Percentiles rank a stretch among this genome's conserved stretches.
Evolutionary conservation across 1,284 basidiomycete species (phyloP).

Genomic region (Marasmius fiardii): DNA sequence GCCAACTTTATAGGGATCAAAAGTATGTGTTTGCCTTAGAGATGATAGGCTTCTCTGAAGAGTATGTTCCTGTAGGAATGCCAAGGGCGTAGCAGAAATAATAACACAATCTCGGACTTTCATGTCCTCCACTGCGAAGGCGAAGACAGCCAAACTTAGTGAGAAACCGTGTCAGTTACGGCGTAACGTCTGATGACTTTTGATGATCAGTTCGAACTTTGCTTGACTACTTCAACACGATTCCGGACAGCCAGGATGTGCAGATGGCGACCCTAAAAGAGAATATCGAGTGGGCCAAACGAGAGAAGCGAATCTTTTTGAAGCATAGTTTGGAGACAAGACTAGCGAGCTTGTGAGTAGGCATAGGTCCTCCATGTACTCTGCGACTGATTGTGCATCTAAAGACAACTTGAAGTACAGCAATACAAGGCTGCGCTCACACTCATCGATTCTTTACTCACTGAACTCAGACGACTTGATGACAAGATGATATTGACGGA

Average conservation of each 20-base stretch:
- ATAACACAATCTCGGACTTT: slow-evolving; percentile 86
- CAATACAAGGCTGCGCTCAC: slow-evolving; percentile 80
- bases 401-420: slow-evolving; percentile 73
- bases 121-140: slow-evolving; percentile 95
- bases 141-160: slow-evolving; percentile 98
- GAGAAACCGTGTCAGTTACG: slow-evolving; percentile 22
- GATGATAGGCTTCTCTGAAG: background rate
- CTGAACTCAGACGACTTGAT: slow-evolving; percentile 90
- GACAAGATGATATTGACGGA: slow-evolving; percentile 99
- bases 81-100: slow-evolving; percentile 81
- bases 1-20: slow-evolving; percentile 84
- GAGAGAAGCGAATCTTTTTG: slow-evolving; percentile 93
- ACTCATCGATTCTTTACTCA: slow-evolving; percentile 83
- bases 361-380: background rate
- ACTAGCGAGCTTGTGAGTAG: slow-evolving; percentile 75
- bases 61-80: slow-evolving; percentile 54
- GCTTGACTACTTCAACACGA: slow-evolving; percentile 83
- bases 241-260: slow-evolving; percentile 72
- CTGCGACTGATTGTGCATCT: background rate
- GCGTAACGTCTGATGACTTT: slow-evolving; percentile 10
- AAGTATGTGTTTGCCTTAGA: slow-evolving; percentile 47
- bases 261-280: slow-evolving; percentile 88
- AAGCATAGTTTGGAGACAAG: slow-evolving; percentile 94
- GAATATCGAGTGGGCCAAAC: slow-evolving; percentile 91
- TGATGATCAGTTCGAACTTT: slow-evolving; percentile 75